Evolutionary conservation across 495 filamentous ascomycete genomes (phyloP), one percentile per base, ranked within the genome.

Genomic region (Aspergillus hancockii): DNA sequence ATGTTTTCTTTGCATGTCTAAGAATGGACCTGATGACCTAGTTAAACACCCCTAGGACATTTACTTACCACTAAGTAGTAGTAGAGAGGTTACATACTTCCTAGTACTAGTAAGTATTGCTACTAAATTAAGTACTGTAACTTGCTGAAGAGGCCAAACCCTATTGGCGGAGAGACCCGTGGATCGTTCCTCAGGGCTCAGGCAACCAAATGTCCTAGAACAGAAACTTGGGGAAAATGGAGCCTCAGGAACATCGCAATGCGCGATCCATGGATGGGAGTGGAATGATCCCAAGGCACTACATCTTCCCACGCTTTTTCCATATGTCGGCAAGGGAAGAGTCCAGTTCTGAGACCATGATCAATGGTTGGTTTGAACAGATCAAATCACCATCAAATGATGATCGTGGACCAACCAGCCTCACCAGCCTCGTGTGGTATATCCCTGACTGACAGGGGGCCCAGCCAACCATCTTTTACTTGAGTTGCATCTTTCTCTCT

Each of bases 381-480:
- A 36, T 10, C 13, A 36, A 36, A 4, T 36, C 34, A 36, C 34
- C 34, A 36, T 36, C 8, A 36, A 36, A 36, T 36, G 34, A 36
- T 36, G 8, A 10, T 36, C 8, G 14, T 21, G 9, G 14, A 8
- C n/a, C 8, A 21, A 19, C 41, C 43, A 47, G 18, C 19, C 43
- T 47, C 43, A 47, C 43, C 43, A 47, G 43, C 43, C 43, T 47
- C 43, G 43, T 19, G 43, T 47, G 43, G 43, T 47, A 47, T 47
- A 47, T 47, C 43, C 43, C 43, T 47, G 43, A 47, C 21, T 21
- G 43, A 47, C 43, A 47, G 43, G 43, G 23, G 8, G 18, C 19
- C 16, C 19, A 23, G 43, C 43, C 43, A 47, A 47, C 43, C 43
- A 47, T 47, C 43, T 47, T 22, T 23, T n/a, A 23, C 8, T 47